Evolutionary conservation across 108 stramenopile genomes (phyloP).

Genomic region (Cyclotella baltica): DNA sequence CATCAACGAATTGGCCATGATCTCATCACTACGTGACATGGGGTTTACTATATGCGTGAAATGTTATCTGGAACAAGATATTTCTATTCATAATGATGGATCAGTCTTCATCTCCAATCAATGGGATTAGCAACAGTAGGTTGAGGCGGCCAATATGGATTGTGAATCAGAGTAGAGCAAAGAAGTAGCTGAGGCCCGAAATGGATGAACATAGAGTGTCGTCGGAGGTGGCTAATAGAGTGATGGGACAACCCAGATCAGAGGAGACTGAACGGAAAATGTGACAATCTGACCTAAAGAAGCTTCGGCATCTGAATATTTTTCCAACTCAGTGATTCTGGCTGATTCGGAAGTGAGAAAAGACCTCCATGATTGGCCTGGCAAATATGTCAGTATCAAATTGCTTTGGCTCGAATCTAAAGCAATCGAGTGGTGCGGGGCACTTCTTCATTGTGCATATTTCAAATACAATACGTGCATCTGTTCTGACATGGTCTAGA

Average conservation of each 20-base stretch:
- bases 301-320: constrained; percentile 25
- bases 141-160: constrained; percentile 70
- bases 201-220: constrained; percentile 62
- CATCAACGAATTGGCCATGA: constrained; percentile 33
- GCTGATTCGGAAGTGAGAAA: constrained; percentile 12
- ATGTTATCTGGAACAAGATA: constrained; percentile 53
- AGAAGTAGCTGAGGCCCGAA: constrained; percentile 63
- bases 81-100: constrained; percentile 18
- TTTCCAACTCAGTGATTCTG: constrained; percentile 43
- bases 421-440: constrained; percentile 67
- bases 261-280: constrained; percentile 31
- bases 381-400: constrained; percentile 44
- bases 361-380: constrained; percentile 16
- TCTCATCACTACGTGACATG: constrained; percentile 42
- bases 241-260: constrained; percentile 30
- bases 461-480: constrained; percentile 36
- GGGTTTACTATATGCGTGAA: constrained; percentile 53
- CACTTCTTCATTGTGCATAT: constrained; percentile 51
- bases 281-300: constrained; percentile 16
- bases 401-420: constrained; percentile 60
- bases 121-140: constrained; percentile 40
- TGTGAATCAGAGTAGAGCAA: constrained; percentile 67
- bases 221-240: constrained; percentile 47
- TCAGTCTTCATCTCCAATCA: neutral
- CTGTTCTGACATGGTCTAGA: constrained; percentile 40